Percentiles rank a stretch among this genome's conserved stretches.
Evolutionary conservation across 1,284 basidiomycete genomes (phyloP).

Genomic region (Cutaneotrichosporon curvatum): DNA sequence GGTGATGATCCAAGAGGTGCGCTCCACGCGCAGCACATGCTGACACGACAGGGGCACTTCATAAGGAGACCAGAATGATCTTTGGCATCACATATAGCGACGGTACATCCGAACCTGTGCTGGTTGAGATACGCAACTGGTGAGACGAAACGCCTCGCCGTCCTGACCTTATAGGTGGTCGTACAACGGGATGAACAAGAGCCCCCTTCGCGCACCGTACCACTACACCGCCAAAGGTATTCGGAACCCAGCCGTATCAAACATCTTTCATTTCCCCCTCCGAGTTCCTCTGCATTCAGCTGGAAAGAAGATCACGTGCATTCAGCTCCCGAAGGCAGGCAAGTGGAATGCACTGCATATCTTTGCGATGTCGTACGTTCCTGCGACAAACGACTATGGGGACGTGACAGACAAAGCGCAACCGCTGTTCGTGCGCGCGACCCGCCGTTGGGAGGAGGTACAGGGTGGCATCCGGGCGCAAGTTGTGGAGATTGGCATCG

Average conservation of each 20-base stretch:
- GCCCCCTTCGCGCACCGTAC: constrained; percentile 8
- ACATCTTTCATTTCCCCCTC: constrained; percentile 14
- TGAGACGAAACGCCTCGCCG: neutral
- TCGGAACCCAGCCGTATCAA: constrained; percentile 8
- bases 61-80: neutral
- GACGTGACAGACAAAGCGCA: neutral
- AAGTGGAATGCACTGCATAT: constrained; percentile 14
- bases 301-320: neutral
- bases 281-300: constrained; percentile 1
- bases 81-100: neutral
- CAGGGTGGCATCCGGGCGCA: constrained; percentile 3
- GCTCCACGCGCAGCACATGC: constrained; percentile 5
- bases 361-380: constrained; percentile 14
- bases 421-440: constrained; percentile 2
- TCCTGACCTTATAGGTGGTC: constrained; percentile 4
- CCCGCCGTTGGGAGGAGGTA: constrained; percentile 14
- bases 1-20: constrained; percentile 15
- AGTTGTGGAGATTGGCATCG: constrained; percentile 11
- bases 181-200: constrained; percentile 17
- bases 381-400: neutral
- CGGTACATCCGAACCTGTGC: neutral
- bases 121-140: constrained; percentile 15
- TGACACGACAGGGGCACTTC: constrained; percentile 6
- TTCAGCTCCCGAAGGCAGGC: constrained; percentile 4
- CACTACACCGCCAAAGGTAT: constrained; percentile 8